These are phyloP conservation scores for Neofusicoccum kwambonambiense DNA, from an alignment of 2,329 filamentous ascomycete genomes.

Conservation along the genomic window DNA sequence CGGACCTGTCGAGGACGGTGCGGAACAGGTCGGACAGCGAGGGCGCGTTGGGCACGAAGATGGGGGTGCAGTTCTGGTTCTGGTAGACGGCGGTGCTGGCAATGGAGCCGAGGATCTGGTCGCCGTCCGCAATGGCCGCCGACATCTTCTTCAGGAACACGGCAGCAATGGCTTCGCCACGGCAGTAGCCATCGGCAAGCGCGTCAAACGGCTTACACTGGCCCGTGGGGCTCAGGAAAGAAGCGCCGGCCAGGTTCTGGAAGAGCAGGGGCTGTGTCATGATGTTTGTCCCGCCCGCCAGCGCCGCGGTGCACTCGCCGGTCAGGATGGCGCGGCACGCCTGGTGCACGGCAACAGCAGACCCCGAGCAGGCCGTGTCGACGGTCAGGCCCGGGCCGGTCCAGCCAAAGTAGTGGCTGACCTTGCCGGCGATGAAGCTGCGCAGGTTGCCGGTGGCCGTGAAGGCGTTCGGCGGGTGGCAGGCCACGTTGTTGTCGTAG, in stretches of 20 bases:
- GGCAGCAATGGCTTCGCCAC: constrained; percentile 50
- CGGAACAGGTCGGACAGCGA: constrained; percentile 22
- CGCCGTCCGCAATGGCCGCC: constrained; percentile 52
- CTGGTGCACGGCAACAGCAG: constrained; percentile 25
- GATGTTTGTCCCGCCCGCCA: constrained; percentile 38
- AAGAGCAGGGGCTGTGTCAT: constrained; percentile 30
- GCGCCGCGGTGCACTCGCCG: constrained; percentile 29
- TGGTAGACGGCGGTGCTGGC: constrained; percentile 23
- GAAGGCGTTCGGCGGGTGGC: constrained; percentile 31
- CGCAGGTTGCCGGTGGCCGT: constrained; percentile 22
- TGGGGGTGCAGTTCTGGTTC: constrained; percentile 5
- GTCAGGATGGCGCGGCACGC: constrained; percentile 27
- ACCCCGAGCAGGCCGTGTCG: constrained; percentile 37
- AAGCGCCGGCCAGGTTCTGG: constrained; percentile 41
- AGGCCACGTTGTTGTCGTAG: constrained; percentile 35
- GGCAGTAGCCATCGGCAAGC: constrained; percentile 54
- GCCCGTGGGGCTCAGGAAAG: constrained; percentile 43
- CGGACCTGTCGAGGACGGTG: constrained; percentile 17
- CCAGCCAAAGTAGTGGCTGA: constrained; percentile 30
- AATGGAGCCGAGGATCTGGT: constrained; percentile 47
- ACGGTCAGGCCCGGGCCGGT: constrained; percentile 29
- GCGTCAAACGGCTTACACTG: constrained; percentile 44
- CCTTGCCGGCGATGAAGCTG: constrained; percentile 21
- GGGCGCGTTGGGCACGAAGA: constrained; percentile 19
- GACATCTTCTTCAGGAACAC: constrained; percentile 53